These are phyloP conservation scores for Phylloporus sp. DNA, from an alignment of 768 basidiomycete genomes.

Conservation along the genomic window DNA sequence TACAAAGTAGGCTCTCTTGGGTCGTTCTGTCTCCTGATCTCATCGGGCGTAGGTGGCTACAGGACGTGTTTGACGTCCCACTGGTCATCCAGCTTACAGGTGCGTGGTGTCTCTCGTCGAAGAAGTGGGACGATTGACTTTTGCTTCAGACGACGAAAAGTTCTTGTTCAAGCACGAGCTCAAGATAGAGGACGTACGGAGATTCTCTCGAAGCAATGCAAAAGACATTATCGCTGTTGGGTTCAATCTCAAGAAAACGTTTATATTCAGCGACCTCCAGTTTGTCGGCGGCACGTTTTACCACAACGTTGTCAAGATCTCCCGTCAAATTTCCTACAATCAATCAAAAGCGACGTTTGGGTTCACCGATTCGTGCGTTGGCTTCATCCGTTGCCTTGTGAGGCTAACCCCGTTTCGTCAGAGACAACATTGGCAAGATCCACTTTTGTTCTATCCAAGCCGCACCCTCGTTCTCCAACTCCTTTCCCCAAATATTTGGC, in stretches of 20 bases:
- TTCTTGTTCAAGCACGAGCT: conserved; percentile 96
- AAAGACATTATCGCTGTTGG: conserved; percentile 96
- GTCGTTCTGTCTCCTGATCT: neutral
- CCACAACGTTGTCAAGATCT: conserved; percentile 88
- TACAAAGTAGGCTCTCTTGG: conserved; percentile 68
- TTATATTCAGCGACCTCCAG: conserved; percentile 92
- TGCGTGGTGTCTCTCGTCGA: conserved; percentile 26
- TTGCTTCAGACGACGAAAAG: conserved; percentile 85
- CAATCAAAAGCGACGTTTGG: conserved; percentile 96
- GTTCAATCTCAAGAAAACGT: conserved; percentile 87
- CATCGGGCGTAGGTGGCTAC: conserved; percentile 70
- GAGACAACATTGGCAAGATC: conserved; percentile 97
- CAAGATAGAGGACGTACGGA: conserved; percentile 82
- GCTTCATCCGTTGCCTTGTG: neutral
- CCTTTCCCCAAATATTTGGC: conserved; percentile 97
- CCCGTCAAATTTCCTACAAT: conserved; percentile 87
- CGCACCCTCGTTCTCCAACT: conserved; percentile 94
- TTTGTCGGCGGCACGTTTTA: conserved; percentile 93
- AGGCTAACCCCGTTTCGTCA: conserved; percentile 29
- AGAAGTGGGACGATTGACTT: neutral
- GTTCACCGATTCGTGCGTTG: conserved; percentile 87
- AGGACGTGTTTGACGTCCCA: conserved; percentile 93
- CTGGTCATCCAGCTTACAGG: conserved; percentile 95
- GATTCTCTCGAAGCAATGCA: conserved; percentile 83
- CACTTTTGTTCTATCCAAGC: conserved; percentile 97